These are phyloP conservation scores for Aureobasidium sp. DNA, from an alignment of 2,329 filamentous ascomycete species.

Conservation along the genomic window DNA sequence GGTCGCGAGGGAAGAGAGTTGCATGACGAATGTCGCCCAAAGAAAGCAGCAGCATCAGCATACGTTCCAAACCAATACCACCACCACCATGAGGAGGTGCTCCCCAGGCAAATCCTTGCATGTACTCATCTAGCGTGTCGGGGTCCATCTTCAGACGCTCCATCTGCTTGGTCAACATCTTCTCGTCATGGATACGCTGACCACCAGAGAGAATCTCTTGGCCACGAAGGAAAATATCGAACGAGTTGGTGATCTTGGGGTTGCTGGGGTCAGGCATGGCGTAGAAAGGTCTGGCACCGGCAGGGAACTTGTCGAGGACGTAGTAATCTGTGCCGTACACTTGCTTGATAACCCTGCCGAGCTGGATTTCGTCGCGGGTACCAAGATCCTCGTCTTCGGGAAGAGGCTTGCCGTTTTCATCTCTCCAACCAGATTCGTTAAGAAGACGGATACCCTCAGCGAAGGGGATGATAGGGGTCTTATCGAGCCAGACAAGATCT, in stretches of 20 bases:
- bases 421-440: conserved; percentile 65
- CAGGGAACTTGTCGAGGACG: conserved; percentile 87
- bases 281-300: conserved; percentile 79
- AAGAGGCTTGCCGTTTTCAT: conserved; percentile 65
- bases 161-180: conserved; percentile 70
- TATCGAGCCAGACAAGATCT: conserved; percentile 76
- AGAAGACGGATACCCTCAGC: conserved; percentile 71
- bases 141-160: conserved; percentile 64
- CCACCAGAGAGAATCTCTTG: conserved; percentile 90
- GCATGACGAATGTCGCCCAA: conserved; percentile 85
- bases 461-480: conserved; percentile 77
- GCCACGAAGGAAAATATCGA: conserved; percentile 88
- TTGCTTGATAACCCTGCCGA: conserved; percentile 76
- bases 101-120: conserved; percentile 79
- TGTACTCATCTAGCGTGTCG: conserved; percentile 80
- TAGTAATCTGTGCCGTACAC: conserved; percentile 88
- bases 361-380: conserved; percentile 76
- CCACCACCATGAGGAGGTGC: conserved; percentile 84
- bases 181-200: conserved; percentile 80
- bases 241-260: conserved; percentile 72
- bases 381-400: conserved; percentile 71
- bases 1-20: conserved; percentile 79
- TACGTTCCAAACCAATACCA: conserved; percentile 81
- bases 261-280: conserved; percentile 75
- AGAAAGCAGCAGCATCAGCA: conserved; percentile 77